Conservation (phyloP, 805 yeast species). For the Priceomyces carsonii region DNA sequence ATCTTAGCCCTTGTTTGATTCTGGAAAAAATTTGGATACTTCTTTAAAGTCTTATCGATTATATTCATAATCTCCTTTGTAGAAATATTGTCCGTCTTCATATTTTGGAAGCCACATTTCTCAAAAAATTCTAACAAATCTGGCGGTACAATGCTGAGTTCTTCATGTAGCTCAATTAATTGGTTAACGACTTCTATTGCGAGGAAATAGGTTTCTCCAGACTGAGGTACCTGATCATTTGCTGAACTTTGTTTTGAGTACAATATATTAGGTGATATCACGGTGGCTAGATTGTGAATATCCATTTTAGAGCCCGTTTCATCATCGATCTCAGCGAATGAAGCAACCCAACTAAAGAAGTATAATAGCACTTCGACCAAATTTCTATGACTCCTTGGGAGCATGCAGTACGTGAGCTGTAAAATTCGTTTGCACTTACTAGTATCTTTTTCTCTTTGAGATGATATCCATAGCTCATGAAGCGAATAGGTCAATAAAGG, state of each 20-base stretch:
- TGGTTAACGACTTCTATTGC: slow-evolving; percentile 90
- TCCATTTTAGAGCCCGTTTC: slow-evolving; percentile 92
- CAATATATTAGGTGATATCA: slow-evolving; percentile 87
- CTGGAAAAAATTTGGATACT: slow-evolving; percentile 30
- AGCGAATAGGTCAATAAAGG: slow-evolving; percentile 79
- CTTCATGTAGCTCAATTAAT: slow-evolving; percentile 78
- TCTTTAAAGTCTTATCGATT: slow-evolving; percentile 33
- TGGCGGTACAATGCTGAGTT: slow-evolving; percentile 72
- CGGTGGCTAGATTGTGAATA: slow-evolving; percentile 91
- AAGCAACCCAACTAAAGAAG: slow-evolving; percentile 92
- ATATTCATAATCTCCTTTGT: slow-evolving; percentile 39
- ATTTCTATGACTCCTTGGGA: slow-evolving; percentile 82
- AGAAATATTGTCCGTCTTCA: slow-evolving; percentile 14
- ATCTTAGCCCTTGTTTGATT: slow-evolving; percentile 12
- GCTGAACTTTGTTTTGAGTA: slow-evolving; percentile 50
- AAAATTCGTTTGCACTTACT: slow-evolving; percentile 52
- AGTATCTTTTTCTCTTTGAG: slow-evolving; percentile 53
- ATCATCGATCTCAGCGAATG: slow-evolving; percentile 91
- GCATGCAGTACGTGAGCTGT: slow-evolving; percentile 67
- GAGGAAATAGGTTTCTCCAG: slow-evolving; percentile 75
- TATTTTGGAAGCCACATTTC: slow-evolving; percentile 41
- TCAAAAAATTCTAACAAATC: slow-evolving; percentile 56
- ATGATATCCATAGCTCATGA: slow-evolving; percentile 75
- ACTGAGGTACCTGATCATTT: slow-evolving; percentile 19
- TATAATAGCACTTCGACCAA: slow-evolving; percentile 80